These are phyloP conservation scores for Globisporangium uncinulatum DNA, from an alignment of 352 stramenopile genomes.

Conservation along the genomic window DNA sequence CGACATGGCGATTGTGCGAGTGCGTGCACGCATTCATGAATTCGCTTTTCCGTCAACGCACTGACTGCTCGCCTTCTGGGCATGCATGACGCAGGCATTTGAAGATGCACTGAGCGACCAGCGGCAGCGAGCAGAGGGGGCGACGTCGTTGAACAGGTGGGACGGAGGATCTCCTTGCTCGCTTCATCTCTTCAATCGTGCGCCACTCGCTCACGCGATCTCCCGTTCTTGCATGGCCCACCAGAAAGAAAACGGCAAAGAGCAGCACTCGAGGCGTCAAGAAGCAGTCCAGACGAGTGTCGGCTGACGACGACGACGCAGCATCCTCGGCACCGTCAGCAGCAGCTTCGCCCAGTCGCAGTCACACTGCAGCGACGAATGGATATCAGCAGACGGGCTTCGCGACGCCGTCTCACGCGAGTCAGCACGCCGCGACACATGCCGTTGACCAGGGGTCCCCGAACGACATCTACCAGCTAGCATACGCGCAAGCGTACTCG, in stretches of 20 bases:
- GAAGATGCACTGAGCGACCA: conserved; percentile 60
- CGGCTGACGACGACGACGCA: conserved; percentile 18
- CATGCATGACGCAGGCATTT: conserved; percentile 38
- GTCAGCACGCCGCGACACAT: conserved; percentile 2
- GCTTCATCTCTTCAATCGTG: too few species aligned
- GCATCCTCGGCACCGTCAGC: conserved; percentile 3
- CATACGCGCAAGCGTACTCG: conserved; percentile 64
- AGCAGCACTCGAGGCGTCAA: conserved; percentile 8
- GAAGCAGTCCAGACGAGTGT: conserved; percentile 20
- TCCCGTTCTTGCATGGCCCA: not conserved
- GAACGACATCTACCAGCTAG: conserved; percentile 51
- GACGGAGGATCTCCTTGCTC: not conserved
- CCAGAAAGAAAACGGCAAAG: conserved; percentile 23
- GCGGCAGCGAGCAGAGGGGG: conserved; percentile 9
- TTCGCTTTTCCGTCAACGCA: not conserved
- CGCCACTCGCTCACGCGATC: too few species aligned
- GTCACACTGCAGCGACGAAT: not conserved
- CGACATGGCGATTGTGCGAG: conserved; percentile 76
- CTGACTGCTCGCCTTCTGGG: not conserved
- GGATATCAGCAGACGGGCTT: not conserved
- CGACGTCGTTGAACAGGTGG: not conserved
- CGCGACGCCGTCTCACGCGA: not conserved
- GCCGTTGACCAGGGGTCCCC: not conserved
- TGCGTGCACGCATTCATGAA: conserved; percentile 13
- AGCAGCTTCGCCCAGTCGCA: not conserved